Conservation (phyloP, 75 land plant genomes). For the Chamaecyparis obtusa region DNA sequence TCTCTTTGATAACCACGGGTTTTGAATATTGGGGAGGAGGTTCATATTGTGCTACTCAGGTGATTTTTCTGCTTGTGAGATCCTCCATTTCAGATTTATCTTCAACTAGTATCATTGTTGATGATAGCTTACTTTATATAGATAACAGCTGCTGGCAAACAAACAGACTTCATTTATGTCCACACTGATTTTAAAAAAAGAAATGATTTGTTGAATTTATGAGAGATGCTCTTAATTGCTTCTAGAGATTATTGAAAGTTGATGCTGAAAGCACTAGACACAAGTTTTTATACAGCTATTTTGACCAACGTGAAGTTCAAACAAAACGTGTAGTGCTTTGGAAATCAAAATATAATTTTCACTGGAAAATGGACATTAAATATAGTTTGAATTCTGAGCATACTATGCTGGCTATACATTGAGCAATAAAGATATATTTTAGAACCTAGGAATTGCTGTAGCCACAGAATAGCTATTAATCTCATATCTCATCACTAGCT, state of each 20-base stretch:
- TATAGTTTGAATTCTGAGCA: neutral
- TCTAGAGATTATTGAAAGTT: neutral
- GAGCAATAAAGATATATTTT: neutral
- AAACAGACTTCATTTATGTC: neutral
- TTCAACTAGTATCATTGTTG: neutral
- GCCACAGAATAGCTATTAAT: neutral
- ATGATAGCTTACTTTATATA: neutral
- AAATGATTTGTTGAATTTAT: neutral
- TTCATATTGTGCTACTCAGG: constrained; percentile 30
- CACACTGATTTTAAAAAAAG: neutral
- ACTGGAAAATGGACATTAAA: neutral
- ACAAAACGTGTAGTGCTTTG: neutral
- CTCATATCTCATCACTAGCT: neutral
- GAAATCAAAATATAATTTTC: neutral
- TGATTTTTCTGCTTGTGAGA: neutral
- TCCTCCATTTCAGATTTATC: neutral
- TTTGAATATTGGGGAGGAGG: constrained; percentile 47
- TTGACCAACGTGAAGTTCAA: neutral
- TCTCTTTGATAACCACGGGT: constrained; percentile 31
- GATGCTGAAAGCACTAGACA: neutral
- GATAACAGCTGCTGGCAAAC: neutral
- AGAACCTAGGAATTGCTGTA: neutral
- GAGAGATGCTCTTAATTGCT: neutral
- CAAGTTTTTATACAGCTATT: no score
- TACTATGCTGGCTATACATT: no score